Evolutionary conservation across 2,329 filamentous ascomycete genomes (phyloP).

Genomic region (Fusarium sp.): DNA sequence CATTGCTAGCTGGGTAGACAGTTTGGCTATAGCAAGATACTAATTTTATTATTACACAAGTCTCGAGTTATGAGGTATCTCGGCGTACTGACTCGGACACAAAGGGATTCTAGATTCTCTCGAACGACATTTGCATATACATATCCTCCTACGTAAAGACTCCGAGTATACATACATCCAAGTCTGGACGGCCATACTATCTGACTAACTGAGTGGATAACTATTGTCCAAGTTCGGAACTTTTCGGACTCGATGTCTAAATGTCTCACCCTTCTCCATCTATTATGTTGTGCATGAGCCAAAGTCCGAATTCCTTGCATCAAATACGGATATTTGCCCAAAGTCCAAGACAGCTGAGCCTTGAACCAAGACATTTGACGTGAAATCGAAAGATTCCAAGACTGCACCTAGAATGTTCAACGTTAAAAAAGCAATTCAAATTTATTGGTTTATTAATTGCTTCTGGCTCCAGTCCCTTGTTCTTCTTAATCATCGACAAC

Average conservation of each 20-base stretch:
- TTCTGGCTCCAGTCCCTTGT: background rate
- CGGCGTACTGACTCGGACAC: background rate
- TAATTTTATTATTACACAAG: too few relatives aligned
- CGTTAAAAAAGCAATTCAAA: constrained; percentile 2
- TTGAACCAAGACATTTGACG: constrained; percentile 19
- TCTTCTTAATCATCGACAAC: constrained; percentile 21
- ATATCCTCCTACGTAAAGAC: constrained; percentile 19
- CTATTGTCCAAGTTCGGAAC: constrained; percentile 8
- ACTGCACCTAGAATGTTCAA: constrained; percentile 7
- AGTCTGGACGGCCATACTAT: constrained; percentile 8
- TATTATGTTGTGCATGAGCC: too few relatives aligned
- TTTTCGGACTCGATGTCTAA: constrained; percentile 6
- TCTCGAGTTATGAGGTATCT: too few relatives aligned
- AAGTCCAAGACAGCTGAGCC: constrained; percentile 22
- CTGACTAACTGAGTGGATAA: background rate
- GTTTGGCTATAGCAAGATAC: too few relatives aligned
- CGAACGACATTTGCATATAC: constrained; percentile 12
- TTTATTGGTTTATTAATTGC: constrained; percentile 12
- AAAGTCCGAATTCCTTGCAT: too few relatives aligned
- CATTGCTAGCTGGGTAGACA: too few relatives aligned
- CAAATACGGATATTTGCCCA: constrained; percentile 3
- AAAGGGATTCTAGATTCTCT: background rate
- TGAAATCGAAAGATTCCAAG: constrained; percentile 26
- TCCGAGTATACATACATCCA: constrained; percentile 28
- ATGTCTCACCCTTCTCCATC: background rate